Evolutionary conservation across 2,329 filamentous ascomycete species (phyloP).

Genomic region (Paraconiothyrium sp.): DNA sequence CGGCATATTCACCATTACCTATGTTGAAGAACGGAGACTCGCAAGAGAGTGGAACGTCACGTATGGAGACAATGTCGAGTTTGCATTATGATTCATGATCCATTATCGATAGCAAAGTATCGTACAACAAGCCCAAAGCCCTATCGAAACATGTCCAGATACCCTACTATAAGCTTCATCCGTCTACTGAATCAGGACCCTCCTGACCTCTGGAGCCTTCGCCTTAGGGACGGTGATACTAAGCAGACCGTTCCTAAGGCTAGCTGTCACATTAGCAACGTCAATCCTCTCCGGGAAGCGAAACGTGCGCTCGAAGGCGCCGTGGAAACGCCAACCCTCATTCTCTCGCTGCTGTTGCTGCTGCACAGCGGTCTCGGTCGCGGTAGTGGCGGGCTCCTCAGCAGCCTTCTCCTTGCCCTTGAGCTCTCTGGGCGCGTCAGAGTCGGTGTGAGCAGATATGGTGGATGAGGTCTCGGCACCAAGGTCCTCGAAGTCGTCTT

Average conservation of each 20-base stretch:
- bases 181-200: slow-evolving; percentile 40
- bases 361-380: slow-evolving; percentile 28
- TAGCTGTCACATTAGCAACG: slow-evolving; percentile 68
- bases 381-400: slow-evolving; percentile 18
- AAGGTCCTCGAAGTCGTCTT: slow-evolving; percentile 50
- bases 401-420: slow-evolving; percentile 44
- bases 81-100: slow-evolving; percentile 4
- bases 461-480: slow-evolving; percentile 41
- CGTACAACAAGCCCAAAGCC: slow-evolving; percentile 10
- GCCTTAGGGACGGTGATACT: slow-evolving; percentile 72
- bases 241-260: slow-evolving; percentile 72
- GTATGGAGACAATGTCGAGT: not conserved
- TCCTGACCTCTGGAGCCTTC: slow-evolving; percentile 35
- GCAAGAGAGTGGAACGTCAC: not conserved
- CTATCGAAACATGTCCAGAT: not conserved
- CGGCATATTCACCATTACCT: too few relatives aligned
- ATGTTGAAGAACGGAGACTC: not conserved
- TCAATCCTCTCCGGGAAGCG: slow-evolving; percentile 73
- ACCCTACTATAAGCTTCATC: not conserved
- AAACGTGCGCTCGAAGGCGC: slow-evolving; percentile 74
- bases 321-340: slow-evolving; percentile 61
- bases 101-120: slow-evolving; percentile 29
- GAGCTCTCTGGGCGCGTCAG: slow-evolving; percentile 29
- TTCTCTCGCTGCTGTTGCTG: slow-evolving; percentile 23
- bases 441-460: slow-evolving; percentile 30